Conservation (phyloP, 345 rosid species). For the Sisymbrium altissimum region DNA sequence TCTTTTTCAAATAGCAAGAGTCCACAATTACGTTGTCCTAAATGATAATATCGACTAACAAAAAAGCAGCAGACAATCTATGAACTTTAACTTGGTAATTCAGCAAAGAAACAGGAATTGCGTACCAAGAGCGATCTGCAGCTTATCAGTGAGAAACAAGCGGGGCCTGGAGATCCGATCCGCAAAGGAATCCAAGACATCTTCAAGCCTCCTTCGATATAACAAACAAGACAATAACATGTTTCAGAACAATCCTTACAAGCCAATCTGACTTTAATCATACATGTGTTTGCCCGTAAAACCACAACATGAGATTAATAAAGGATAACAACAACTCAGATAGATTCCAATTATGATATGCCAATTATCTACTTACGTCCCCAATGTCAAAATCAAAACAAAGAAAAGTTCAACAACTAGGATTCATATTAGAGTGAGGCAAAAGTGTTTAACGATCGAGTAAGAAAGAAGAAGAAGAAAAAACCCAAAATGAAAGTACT, state of each 20-base stretch:
- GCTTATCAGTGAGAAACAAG: conserved; percentile 82
- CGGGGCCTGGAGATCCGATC: conserved; percentile 86
- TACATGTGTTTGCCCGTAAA: neutral
- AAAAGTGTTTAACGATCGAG: neutral
- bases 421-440: neutral
- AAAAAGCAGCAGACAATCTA: neutral
- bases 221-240: conserved; percentile 5
- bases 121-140: conserved; percentile 88
- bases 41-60: neutral
- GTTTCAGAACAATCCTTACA: neutral
- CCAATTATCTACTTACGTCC: no score
- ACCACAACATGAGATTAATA: neutral
- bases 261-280: neutral
- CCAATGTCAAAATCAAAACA: no score
- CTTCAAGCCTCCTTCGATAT: conserved; percentile 73
- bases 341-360: neutral
- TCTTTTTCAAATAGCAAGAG: neutral
- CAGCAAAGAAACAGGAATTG: neutral
- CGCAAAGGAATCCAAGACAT: conserved; percentile 86
- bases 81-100: neutral
- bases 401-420: neutral
- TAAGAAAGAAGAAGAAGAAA: neutral
- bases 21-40: neutral
- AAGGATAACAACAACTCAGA: neutral
- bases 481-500: neutral